These are phyloP conservation scores for Dendrocalamus latiflorus DNA, from an alignment of 202 grass and related monocot genomes.

Conservation along the genomic window DNA sequence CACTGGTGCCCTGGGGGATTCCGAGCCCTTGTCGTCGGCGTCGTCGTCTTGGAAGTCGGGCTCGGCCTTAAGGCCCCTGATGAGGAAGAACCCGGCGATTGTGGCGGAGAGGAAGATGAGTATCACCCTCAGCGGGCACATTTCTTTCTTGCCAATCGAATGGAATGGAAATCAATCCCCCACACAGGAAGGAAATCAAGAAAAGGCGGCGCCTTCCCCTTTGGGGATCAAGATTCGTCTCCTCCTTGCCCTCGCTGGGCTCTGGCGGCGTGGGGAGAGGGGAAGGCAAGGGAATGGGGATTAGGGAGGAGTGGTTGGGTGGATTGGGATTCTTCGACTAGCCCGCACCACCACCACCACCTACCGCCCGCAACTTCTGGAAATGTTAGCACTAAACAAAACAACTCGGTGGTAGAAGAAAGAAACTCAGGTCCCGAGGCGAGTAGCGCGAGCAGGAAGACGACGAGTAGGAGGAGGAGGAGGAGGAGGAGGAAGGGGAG, in stretches of 20 bases:
- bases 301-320: background rate
- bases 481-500: no score
- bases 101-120: conserved; percentile 97
- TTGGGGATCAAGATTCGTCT: background rate
- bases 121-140: conserved; percentile 91
- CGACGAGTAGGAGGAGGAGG: no score
- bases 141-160: background rate
- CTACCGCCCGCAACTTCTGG: no score
- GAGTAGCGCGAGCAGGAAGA: no score
- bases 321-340: background rate
- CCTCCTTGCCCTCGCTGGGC: background rate
- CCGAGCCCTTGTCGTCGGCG: background rate
- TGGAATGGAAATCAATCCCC: background rate
- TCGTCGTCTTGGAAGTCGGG: conserved; percentile 25
- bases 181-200: background rate
- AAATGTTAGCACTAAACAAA: no score
- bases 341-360: conserved; percentile 1
- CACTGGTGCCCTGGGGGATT: conserved; percentile 35
- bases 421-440: no score
- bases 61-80: conserved; percentile 63
- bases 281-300: background rate
- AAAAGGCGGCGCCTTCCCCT: background rate
- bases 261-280: background rate
- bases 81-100: conserved; percentile 87
- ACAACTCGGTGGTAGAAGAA: no score